Evolutionary conservation across 1,284 basidiomycete species (phyloP), one percentile per base, ranked within the genome.

Genomic region (Cryptococcus deneoformans): DNA sequence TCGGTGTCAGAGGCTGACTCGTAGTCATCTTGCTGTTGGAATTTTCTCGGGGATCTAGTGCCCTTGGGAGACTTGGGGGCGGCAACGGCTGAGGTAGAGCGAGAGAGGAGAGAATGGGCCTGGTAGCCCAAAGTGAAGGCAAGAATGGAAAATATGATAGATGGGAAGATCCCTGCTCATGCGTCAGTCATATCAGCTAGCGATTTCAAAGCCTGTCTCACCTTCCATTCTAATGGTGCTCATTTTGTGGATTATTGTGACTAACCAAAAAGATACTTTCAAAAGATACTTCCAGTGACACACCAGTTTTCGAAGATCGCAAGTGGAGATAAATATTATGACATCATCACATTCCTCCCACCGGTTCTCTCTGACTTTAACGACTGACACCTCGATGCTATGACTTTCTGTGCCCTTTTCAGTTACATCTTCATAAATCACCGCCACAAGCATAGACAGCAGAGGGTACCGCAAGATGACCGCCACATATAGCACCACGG

Each of bases 101-200:
- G 58, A 24, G 60, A 6, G 16, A 66, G 38, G 52, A 61, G 58
- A 6, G 63, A 57, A 34, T 60, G 57, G 16, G 56, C 57, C 61
- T 69, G 67, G 48, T 71, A 70, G 46, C 68, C 70, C 29, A 67
- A 36, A 11, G 63, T 54, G 51, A 70, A 70, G 46, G 70, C 67
- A 14, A 71, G 24, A 1, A 71, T 40, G n/a, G 65, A 61, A n/a
- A 64, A 58, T 35, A 66, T 53, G 34, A 70, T 29, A 11, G 70
- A 65, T 24, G 68, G 64, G 11, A 69, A 29, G 20, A 69, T 12
- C 8, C 53, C 62, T 58, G 20, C 9, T 35, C 24, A 20, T 37
- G 29, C 39, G 45, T 52, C 36, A 57, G 48, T 36, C 12, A 16
- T 36, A 10, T 14, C 35, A 45, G 37, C 29, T n/a, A 29, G 29